These are phyloP conservation scores for Pneumocystis oryctolagi DNA, from an alignment of 1,139 yeast species.

Conservation along the genomic window DNA sequence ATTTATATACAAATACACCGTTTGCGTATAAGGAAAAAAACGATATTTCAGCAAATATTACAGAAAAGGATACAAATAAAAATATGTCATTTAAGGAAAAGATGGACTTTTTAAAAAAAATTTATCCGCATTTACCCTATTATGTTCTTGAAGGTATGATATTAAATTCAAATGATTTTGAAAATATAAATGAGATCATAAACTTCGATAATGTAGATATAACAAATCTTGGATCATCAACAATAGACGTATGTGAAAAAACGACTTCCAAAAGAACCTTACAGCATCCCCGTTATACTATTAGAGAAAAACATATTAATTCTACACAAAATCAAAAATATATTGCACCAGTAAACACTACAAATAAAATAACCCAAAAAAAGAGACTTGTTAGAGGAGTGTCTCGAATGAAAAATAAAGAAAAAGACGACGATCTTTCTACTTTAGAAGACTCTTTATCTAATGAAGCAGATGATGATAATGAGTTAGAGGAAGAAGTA, in stretches of 20 bases:
- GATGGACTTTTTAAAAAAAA: background rate
- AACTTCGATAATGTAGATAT: background rate
- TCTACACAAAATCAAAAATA: background rate
- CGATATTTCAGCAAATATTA: background rate
- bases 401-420: constrained; percentile 19
- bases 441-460: constrained; percentile 34
- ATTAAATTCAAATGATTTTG: background rate
- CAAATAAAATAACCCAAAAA: constrained; percentile 2
- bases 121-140: background rate
- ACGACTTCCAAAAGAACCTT: background rate
- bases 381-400: constrained; percentile 1
- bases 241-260: background rate
- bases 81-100: background rate
- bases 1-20: background rate
- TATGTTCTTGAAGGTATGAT: background rate
- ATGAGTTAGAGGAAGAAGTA: constrained; percentile 47
- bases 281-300: background rate
- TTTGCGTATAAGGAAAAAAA: background rate
- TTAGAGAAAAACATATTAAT: background rate
- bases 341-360: background rate
- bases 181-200: background rate
- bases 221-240: background rate
- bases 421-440: constrained; percentile 25
- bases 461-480: constrained; percentile 18
- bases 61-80: background rate